phyloP scores from a whole-genome alignment of 768 basidiomycete genomes.

The Tubosaeta brunneosetosa region DNA sequence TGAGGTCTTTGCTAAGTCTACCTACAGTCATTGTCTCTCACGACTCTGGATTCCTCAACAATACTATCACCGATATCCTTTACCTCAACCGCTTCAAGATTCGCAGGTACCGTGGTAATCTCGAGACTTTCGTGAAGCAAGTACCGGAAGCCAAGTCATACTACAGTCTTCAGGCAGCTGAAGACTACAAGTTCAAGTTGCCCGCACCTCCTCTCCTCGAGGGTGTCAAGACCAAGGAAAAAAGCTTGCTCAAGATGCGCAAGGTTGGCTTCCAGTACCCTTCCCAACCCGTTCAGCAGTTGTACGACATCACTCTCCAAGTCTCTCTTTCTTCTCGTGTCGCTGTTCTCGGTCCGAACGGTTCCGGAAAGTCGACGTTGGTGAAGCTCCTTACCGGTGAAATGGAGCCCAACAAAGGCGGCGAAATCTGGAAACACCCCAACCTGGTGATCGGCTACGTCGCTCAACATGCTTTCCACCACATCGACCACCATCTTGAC shows the following conservation, averaged over 20 bases:
- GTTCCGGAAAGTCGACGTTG: conserved; percentile 96
- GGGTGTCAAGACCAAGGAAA: conserved; percentile 99
- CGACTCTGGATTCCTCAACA: conserved; percentile 96
- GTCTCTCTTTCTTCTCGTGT: conserved; percentile 98
- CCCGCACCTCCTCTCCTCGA: conserved; percentile 95
- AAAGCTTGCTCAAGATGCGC: conserved; percentile 95
- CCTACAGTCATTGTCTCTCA: conserved; percentile 88
- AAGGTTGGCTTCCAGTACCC: conserved; percentile 98
- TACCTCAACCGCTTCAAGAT: conserved; percentile 99
- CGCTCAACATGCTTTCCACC: conserved; percentile 99
- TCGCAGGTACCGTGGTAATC: conserved; percentile 91
- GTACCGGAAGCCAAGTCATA: conserved; percentile 98
- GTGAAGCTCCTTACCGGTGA: conserved; percentile 97
- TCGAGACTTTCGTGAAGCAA: conserved; percentile 88
- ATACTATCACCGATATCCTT: conserved; percentile 96
- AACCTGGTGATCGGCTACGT: conserved; percentile 99
- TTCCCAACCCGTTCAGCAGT: conserved; percentile 76
- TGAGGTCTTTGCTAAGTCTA: conserved; percentile 5
- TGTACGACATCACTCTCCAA: conserved; percentile 94
- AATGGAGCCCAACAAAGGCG: conserved; percentile 93
- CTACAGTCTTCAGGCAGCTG: conserved; percentile 91
- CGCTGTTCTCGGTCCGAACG: conserved; percentile 97
- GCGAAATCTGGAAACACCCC: conserved; percentile 98
- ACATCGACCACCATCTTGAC: conserved; percentile 97
- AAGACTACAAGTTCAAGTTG: conserved; percentile 98